Percentiles rank a stretch among this genome's conserved stretches.
Conservation (phyloP, 2,329 filamentous ascomycete species). For the Ceratocystis destructans region DNA sequence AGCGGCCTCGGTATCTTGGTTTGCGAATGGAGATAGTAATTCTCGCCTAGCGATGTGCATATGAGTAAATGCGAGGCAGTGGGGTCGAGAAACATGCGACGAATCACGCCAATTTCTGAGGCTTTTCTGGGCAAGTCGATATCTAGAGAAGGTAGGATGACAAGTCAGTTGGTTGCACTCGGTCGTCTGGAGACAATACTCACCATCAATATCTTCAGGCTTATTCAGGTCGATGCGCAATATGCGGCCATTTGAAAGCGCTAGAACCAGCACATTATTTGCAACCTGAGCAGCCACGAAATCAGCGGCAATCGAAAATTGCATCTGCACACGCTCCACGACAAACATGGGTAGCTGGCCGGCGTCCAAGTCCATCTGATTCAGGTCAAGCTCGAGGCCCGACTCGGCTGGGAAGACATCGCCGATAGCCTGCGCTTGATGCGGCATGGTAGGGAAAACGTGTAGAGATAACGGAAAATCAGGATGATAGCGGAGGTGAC, state of each 20-base stretch:
- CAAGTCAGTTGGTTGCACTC: background rate
- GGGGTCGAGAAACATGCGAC: constrained; percentile 92
- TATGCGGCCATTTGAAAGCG: constrained; percentile 82
- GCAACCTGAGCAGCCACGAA: constrained; percentile 94
- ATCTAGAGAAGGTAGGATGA: constrained; percentile 39
- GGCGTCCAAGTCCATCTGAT: constrained; percentile 37
- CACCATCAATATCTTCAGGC: constrained; percentile 87
- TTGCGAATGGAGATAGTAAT: constrained; percentile 95
- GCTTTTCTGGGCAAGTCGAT: constrained; percentile 93
- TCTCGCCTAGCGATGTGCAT: constrained; percentile 82
- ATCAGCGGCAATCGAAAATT: constrained; percentile 87
- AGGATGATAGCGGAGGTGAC: background rate
- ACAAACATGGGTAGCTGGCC: constrained; percentile 81
- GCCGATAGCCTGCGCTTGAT: constrained; percentile 41
- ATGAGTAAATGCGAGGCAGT: constrained; percentile 90
- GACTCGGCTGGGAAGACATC: constrained; percentile 56
- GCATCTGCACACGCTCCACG: constrained; percentile 79
- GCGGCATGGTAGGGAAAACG: constrained; percentile 41
- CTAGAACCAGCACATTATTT: constrained; percentile 90
- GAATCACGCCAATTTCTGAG: constrained; percentile 80
- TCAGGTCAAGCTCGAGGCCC: constrained; percentile 37
- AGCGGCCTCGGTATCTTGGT: constrained; percentile 76
- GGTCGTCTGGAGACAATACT: constrained; percentile 18
- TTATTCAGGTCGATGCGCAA: constrained; percentile 87
- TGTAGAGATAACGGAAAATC: background rate